Percentiles rank a stretch among this genome's conserved stretches.
Conservation (phyloP, 345 rosid species). For the Euphorbia peplus region DNA sequence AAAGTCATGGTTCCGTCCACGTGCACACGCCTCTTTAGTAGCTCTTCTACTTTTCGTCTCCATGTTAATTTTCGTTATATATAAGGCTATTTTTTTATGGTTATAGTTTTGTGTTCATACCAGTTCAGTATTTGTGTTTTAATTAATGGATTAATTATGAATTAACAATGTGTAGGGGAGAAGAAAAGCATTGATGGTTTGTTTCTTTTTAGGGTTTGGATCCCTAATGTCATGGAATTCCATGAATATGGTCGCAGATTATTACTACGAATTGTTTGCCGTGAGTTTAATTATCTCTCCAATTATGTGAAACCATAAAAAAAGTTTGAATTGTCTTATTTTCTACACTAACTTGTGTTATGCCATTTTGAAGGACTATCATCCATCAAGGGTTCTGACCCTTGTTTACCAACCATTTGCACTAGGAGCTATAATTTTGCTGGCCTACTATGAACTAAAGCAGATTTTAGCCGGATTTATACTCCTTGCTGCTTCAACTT, state of each 20-base stretch:
- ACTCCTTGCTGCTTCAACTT: constrained; percentile 53
- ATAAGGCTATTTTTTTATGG: no score
- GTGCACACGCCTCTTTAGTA: no score
- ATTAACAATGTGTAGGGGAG: constrained; percentile 48
- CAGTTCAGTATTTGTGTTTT: no score
- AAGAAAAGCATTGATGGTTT: constrained; percentile 48
- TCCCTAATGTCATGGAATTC: constrained; percentile 77
- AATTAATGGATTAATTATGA: no score
- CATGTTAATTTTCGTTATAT: no score
- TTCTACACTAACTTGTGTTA: no score
- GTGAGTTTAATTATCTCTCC: constrained; percentile 37
- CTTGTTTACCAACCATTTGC: constrained; percentile 81
- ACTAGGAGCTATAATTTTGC: constrained; percentile 51
- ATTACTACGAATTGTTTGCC: constrained; percentile 62
- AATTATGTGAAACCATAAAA: no score
- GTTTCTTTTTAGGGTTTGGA: constrained; percentile 82
- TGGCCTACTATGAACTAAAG: constrained; percentile 63
- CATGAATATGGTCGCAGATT: constrained; percentile 88
- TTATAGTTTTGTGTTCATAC: no score
- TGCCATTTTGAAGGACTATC: constrained; percentile 51
- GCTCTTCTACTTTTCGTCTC: no score
- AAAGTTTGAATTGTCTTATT: neutral
- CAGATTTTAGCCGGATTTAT: constrained; percentile 62
- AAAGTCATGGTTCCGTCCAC: no score
- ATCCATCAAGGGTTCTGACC: constrained; percentile 85